Base-by-base conservation (phyloP, 352 stramenopile genomes). In the Phytophthora citrophthora region DNA sequence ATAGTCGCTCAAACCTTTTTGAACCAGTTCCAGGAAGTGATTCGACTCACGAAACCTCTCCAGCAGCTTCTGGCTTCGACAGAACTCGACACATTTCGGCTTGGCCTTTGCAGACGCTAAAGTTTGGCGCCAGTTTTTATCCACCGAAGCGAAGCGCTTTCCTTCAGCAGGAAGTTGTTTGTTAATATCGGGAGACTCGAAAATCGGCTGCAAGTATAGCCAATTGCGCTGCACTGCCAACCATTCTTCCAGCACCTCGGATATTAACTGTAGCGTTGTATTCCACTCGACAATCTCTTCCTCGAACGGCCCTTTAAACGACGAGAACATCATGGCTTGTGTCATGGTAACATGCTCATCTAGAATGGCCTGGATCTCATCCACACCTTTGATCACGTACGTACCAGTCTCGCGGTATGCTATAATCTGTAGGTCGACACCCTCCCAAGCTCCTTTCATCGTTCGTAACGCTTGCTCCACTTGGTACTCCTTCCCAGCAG, bases 331-430 rank as follows among this genome's bases (percentile, higher is more conserved):
- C 95, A 99, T 98, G 6, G 93, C 94, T 55, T 98, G 93, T 2
- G 96, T 98, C 80, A 97, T 98, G 0, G 94, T 98, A 20, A 99
- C 91, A 56, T 99, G 96, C 57, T 99, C 96, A 50, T 99, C 96
- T 11, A 99, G 73, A 2, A 99, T 87, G 15, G 83, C 77, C 64
- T 98, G 95, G 20, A 98, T 96, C 57, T 98, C 95, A 51, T 99
- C 96, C 10, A 97, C 90, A 11, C 93, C 94, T 46, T 97, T 97
- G 58, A 99, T 89, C 26, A 98, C 97, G 45, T 87, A 98, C 12
- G 96, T 99, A 4, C 92, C 95, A 6, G 96, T 98, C 48, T 98
- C 94, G 12, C 90, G 74, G 54, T 98, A 98, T 12, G 84, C 61
- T 11, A 96, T 72, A 52, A 98, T 94, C 45, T 97, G 80, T 9